phyloP scores from a whole-genome alignment of 2,329 filamentous ascomycete genomes.

The Aspergillus quadricinctus region DNA sequence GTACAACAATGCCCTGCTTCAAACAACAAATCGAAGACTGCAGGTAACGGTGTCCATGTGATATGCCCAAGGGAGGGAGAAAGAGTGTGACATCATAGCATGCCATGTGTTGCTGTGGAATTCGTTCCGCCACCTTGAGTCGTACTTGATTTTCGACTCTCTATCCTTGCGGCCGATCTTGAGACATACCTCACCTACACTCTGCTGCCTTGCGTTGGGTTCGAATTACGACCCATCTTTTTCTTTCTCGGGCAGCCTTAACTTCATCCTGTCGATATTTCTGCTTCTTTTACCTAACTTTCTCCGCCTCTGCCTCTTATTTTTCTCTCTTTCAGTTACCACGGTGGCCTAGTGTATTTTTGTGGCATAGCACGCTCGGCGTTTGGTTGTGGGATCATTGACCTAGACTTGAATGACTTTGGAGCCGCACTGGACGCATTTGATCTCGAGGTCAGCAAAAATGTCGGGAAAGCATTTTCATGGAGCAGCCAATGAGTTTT shows the following conservation, averaged over 20 bases:
- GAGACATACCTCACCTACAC: not conserved
- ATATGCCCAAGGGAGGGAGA: constrained; percentile 17
- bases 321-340: constrained; percentile 15
- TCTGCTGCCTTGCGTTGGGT: not conserved
- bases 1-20: constrained; percentile 1
- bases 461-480: constrained; percentile 29
- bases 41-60: constrained; percentile 2
- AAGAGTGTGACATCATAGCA: constrained; percentile 28
- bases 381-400: constrained; percentile 32
- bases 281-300: constrained; percentile 7
- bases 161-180: not conserved
- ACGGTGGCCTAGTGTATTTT: constrained; percentile 25
- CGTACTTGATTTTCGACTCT: constrained; percentile 11
- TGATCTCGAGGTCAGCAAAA: constrained; percentile 31
- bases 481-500: constrained; percentile 26
- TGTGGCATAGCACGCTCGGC: constrained; percentile 36
- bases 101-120: constrained; percentile 19
- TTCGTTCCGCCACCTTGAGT: constrained; percentile 18
- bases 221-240: not conserved
- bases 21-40: not conserved
- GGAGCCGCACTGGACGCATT: constrained; percentile 31
- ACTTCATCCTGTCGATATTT: constrained; percentile 17
- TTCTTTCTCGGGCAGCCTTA: not conserved
- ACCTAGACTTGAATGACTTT: constrained; percentile 33
- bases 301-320: constrained; percentile 15